Evolutionary conservation across 2,329 filamentous ascomycete species (phyloP), one percentile per base, ranked within the genome.

Genomic region (Microsporum audouinii): DNA sequence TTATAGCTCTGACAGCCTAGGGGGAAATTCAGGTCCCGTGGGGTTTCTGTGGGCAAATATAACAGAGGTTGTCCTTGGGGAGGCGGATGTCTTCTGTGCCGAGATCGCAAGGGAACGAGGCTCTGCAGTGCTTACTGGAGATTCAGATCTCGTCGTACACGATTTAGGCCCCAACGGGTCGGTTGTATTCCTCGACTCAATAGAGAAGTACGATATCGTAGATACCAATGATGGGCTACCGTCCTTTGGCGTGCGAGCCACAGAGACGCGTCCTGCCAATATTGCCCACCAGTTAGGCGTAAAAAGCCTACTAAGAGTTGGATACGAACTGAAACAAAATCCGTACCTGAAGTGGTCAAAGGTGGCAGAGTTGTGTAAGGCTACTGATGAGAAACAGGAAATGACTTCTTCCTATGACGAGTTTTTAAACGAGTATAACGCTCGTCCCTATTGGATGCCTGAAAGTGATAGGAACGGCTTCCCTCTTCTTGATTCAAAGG

Each of bases 51-150:
- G 73, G 73, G 69, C 68, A 6, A 63, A 69, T 1, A 66, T 75
- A 4, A 79, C 78, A 0, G 74, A 78, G 29, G 78, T 94, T 10
- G 86, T 95, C 0, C 85, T 89, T 0, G 91, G 88, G 0, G 92
- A 97, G 73, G 92, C 92, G 0, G 92, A 97, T 70, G 74, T 79
- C 29, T 94, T 84, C 74, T 96, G 91, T 71, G 90, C 89, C 2
- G 74, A 79, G 12, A 79, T 84, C 59, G 79, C 88, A 5, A 78
- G 78, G n/a, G 64, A 75, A 1, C 69, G 78, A 34, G 83, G 82
- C 0, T 76, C 78, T 1, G 80, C 90, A 12, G 77, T 85, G 33
- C 73, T 96, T 5, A 95, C 90, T 0, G 86, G 84, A n/a, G 92
- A 97, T 68, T 95, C 91, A 0, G 92, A 97, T 69, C 79, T 96